These are phyloP conservation scores for Thalassiosira livingstoniorum DNA, from an alignment of 352 stramenopile genomes.

Conservation along the genomic window DNA sequence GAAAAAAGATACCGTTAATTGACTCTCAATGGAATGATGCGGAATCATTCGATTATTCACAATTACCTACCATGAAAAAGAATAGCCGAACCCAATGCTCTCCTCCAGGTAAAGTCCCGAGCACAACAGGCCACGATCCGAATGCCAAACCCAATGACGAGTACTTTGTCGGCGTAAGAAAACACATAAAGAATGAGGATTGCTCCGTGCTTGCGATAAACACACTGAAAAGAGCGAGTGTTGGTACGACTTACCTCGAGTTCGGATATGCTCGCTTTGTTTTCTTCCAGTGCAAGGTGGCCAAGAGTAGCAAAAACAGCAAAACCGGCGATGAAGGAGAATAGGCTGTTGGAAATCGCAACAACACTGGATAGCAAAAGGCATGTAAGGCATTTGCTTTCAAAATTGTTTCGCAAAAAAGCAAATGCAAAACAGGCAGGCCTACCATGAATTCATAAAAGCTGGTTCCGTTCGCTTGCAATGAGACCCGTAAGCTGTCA, in stretches of 20 bases:
- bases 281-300: conserved; percentile 46
- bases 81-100: conserved; percentile 72
- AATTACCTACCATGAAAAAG: conserved; percentile 79
- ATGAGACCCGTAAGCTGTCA: conserved; percentile 66
- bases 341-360: conserved; percentile 69
- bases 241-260: conserved; percentile 39
- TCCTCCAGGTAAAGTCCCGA: conserved; percentile 64
- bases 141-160: conserved; percentile 66
- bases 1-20: too few relatives aligned
- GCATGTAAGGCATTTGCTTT: too few relatives aligned
- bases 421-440: too few relatives aligned
- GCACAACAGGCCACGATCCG: conserved; percentile 75
- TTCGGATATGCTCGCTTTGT: conserved; percentile 18
- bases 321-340: conserved; percentile 81
- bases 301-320: conserved; percentile 79
- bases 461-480: conserved; percentile 52
- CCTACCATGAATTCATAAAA: conserved; percentile 61
- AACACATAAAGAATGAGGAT: too few relatives aligned
- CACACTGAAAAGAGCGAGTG: too few relatives aligned
- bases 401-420: too few relatives aligned
- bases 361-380: too few relatives aligned
- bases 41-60: too few relatives aligned
- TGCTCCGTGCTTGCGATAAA: too few relatives aligned
- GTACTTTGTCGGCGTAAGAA: too few relatives aligned
- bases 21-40: too few relatives aligned